Evolutionary conservation across 495 filamentous ascomycete species (phyloP), one percentile per base, ranked within the genome.

Genomic region (Saxophila tyrrhenica): DNA sequence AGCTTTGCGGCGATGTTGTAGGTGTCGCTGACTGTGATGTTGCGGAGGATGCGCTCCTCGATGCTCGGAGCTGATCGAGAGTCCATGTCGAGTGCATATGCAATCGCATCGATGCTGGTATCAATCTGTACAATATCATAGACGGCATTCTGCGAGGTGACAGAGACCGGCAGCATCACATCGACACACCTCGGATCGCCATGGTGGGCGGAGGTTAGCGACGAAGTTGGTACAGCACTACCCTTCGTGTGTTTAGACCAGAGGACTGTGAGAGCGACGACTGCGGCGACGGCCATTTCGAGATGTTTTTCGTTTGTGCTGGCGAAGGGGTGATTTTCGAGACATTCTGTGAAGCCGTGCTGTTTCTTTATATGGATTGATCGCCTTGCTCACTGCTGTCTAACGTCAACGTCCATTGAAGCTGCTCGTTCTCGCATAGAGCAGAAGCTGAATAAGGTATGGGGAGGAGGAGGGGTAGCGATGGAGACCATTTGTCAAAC

Each of bases 1-100:
- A 51, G 48, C 48, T 51, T n/a, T n/a, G 25, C 48, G 25, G 13
- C 13, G 29, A 51, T 51, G 21, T 39, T 10, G 48, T n/a, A 51
- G 24, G 48, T 51, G 21, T 20, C 48, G 10, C 3, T 5, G 16
- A 51, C 21, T 38, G 48, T n/a, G 13, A 51, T 13, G 17, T 15
- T 23, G 24, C 29, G 10, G 3, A 39, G n/a, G 11, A 51, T 35
- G 19, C 48, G 48, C 3, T 32, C 23, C 16, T n/a, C 38, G 23
- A 29, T 24, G 25, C 25, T 49, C 19, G 24, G 48, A 3, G 48
- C 5, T 9, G 23, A 5, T 3, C 29, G 25, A 3, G 20, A 5
- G 29, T 51, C 48, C 11, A 39, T 3, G 48, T 51, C 48, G n/a
- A 51, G n/a, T 7, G 11, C 48, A 25, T 24, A 39, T 9, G 20